Evolutionary conservation across 2,329 filamentous ascomycete species (phyloP), one percentile per base, ranked within the genome.

Genomic region (Cyphellophora europaea): DNA sequence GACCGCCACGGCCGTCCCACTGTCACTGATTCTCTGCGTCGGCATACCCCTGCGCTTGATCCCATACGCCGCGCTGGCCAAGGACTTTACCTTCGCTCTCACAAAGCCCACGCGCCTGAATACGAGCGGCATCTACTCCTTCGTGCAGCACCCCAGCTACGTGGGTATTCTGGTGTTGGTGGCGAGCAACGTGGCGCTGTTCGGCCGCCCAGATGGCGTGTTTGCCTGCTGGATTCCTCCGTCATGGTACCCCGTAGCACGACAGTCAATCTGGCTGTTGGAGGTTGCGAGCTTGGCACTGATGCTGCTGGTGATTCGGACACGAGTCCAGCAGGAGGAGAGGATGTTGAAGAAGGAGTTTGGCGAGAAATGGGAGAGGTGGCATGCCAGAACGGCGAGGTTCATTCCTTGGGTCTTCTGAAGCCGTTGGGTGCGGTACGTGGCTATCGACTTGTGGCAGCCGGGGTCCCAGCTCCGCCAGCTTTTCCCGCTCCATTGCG

Each of bases 121-220:
- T 10, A 73, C 66, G 0, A 52, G 45, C 1, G 69, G 69, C 0
- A 51, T 73, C 2, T 73, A 73, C 40, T 40, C 43, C 12, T 67
- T 63, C 40, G 50, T 72, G 3, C 68, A 72, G 45, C 69, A 74
- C 44, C 69, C 69, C 2, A 69, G 67, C 36, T 74, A 74, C 38
- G 63, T 62, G 0, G 69, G 65, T 0, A 29, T 65, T 2, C 6
- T 57, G 0, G 18, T 63, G 3, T 42, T 72, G 37, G 29, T 29
- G 30, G 36, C 18, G 15, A 16, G 27, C 8, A 15, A 15, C 6
- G 4, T 30, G 27, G 27, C n/a, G 11, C 18, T 71, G 3, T 48
- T 66, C 5, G 35, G 49, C 11, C 48, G 65, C 1, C 38, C 53
- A 16, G 65, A 69, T 38, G 65, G 59, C 0, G 48, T 53, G 2